These are phyloP conservation scores for Saccharomycopsis babjevae DNA, from an alignment of 805 yeast genomes.

Conservation along the genomic window DNA sequence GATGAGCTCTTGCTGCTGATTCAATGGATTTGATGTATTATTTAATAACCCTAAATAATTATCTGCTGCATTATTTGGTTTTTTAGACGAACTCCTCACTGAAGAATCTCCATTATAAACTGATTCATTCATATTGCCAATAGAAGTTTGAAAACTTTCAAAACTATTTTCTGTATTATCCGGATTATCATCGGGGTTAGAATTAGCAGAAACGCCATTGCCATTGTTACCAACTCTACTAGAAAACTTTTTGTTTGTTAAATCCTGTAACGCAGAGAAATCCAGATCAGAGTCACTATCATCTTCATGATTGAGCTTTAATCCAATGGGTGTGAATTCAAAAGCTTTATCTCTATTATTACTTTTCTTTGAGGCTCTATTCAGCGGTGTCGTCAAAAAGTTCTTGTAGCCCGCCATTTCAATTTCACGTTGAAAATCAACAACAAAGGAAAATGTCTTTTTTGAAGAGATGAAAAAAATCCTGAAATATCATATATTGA, in stretches of 20 bases:
- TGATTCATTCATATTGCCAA: not conserved
- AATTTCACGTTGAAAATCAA: not conserved
- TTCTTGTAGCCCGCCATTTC: slow-evolving; percentile 15
- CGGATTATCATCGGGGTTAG: not conserved
- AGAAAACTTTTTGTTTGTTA: not conserved
- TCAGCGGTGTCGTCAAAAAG: slow-evolving; percentile 12
- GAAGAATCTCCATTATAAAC: not conserved
- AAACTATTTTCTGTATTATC: not conserved
- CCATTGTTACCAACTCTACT: not conserved
- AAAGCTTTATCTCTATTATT: slow-evolving; percentile 5
- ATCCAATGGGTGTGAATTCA: slow-evolving; percentile 17
- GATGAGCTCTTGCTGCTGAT: slow-evolving; percentile 24
- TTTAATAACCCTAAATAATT: slow-evolving; percentile 3
- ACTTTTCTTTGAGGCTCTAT: not conserved
- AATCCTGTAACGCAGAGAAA: slow-evolving; percentile 7
- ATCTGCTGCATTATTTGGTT: not conserved
- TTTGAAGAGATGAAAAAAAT: too few relatives aligned
- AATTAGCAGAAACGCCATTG: not conserved
- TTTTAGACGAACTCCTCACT: not conserved
- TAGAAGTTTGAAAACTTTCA: not conserved
- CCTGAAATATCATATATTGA: too few relatives aligned
- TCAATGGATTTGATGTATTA: slow-evolving; percentile 22
- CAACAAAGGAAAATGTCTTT: too few relatives aligned
- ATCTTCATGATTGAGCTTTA: not conserved
- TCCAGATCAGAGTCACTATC: slow-evolving; percentile 11